Percentiles rank a stretch among this genome's conserved stretches.
Evolutionary conservation across 2,329 filamentous ascomycete species (phyloP).

Genomic region (Periglandula ipomoeae): DNA sequence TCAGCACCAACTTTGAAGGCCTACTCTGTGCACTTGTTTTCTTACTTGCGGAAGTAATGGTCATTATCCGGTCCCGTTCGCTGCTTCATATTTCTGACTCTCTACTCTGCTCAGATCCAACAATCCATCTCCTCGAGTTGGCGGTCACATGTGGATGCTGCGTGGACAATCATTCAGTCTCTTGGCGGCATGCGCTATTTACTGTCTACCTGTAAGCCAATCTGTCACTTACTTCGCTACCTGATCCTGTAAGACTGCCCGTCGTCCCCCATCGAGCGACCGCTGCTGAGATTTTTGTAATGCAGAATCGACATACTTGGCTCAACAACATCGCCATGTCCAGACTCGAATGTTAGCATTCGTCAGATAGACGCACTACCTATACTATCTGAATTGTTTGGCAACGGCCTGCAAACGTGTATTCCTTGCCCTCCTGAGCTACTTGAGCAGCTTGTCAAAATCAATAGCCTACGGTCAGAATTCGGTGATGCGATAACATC

Average conservation of each 20-base stretch:
- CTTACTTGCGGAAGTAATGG: conserved; percentile 12
- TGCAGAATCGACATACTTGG: conserved; percentile 11
- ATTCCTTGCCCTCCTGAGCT: conserved; percentile 13
- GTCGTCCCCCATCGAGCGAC: too few species aligned
- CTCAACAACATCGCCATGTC: conserved; percentile 7
- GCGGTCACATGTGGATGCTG: conserved; percentile 11
- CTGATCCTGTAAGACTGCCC: background rate
- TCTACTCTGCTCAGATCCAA: conserved; percentile 8
- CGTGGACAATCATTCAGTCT: conserved; percentile 9
- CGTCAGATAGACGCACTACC: conserved; percentile 10
- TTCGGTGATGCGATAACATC: background rate
- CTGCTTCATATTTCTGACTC: background rate
- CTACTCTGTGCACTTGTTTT: conserved; percentile 10
- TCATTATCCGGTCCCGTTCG: background rate
- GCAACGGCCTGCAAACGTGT: conserved; percentile 12
- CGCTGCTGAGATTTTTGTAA: background rate
- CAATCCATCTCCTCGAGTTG: conserved; percentile 11
- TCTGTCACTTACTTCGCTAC: conserved; percentile 8
- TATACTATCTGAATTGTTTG: conserved; percentile 11
- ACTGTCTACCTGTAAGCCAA: background rate
- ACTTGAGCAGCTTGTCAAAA: conserved; percentile 12
- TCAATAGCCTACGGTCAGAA: conserved; percentile 15
- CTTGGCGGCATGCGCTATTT: conserved; percentile 9
- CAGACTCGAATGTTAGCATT: conserved; percentile 1
- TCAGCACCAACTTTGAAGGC: background rate